phyloP scores from a whole-genome alignment of 2,329 filamentous ascomycete species.

The Arthrinium phaeospermum region DNA sequence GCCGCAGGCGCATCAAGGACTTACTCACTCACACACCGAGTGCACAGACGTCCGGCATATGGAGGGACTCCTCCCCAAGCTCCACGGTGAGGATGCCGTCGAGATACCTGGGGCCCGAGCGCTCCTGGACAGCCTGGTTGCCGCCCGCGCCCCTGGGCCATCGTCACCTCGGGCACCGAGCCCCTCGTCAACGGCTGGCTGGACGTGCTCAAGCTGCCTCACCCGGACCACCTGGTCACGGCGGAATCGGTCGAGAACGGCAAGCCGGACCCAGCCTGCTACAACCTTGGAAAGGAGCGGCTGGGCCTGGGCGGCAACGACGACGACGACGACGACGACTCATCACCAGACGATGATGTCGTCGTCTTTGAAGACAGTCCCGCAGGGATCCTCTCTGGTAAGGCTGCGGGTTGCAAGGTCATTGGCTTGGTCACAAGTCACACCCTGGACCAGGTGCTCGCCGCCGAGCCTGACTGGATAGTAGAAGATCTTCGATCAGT shows the following conservation, averaged over 20 bases:
- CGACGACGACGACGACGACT: conserved; percentile 27
- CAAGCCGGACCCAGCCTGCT: conserved; percentile 80
- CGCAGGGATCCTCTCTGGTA: conserved; percentile 82
- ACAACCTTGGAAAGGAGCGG: conserved; percentile 68
- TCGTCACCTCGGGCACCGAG: conserved; percentile 77
- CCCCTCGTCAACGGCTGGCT: conserved; percentile 77
- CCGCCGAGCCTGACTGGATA: conserved; percentile 86
- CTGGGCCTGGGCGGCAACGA: conserved; percentile 57
- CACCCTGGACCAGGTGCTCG: conserved; percentile 70
- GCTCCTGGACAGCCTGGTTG: conserved; percentile 71
- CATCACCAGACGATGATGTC: conserved; percentile 46
- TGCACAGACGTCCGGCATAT: conserved; percentile 75
- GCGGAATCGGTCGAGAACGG: conserved; percentile 78
- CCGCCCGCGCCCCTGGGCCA: conserved; percentile 75
- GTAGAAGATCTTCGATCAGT: conserved; percentile 80
- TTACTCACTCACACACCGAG: conserved; percentile 16
- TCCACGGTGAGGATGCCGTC: conserved; percentile 77
- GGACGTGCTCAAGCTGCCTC: conserved; percentile 66
- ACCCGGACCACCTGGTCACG: conserved; percentile 70
- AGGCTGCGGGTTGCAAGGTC: conserved; percentile 84
- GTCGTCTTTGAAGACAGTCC: conserved; percentile 90
- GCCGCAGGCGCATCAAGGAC: neutral
- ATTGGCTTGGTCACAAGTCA: conserved; percentile 87
- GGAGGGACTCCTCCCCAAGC: conserved; percentile 78
- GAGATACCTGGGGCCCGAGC: conserved; percentile 84